Evolutionary conservation across 768 basidiomycete species (phyloP), one percentile per base, ranked within the genome.

Genomic region (Amylocystis lapponica): DNA sequence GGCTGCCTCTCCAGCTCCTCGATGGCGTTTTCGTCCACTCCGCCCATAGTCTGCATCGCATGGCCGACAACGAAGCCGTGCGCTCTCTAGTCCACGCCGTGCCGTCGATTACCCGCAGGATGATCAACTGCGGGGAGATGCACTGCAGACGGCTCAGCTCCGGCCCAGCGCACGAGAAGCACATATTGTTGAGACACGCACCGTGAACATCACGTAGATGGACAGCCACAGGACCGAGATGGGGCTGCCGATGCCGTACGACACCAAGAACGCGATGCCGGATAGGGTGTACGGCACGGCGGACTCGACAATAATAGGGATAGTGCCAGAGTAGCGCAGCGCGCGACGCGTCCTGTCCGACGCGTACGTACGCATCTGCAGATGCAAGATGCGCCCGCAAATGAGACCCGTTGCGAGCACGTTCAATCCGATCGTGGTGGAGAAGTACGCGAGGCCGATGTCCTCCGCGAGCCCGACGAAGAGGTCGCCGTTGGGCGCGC

Each of bases 181-280:
- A 30, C 29, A 30, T 30, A 35, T 9, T 19, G 7, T 4, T 16
- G 25, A 26, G 8, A 10, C 8, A 62, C 62, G 43, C 45, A 68
- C 66, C 13, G 62, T 59, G 40, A 69, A 56, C 49, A 67, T 66
- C 9, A 62, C 61, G 60, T 66, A 70, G 27, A 68, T 59, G 44
- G 66, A 64, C 31, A 65, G 64, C 41, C 66, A 64, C 2, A 60
- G 56, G 25, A 61, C 61, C 3, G 63, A 55, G 25, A 60, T 57
- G 26, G 54, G 53, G 38, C 59, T 61, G 21, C 54, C 56, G 17
- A 57, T 39, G 1, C 60, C 65, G 45, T 63, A 67, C 4, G 65
- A 58, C 41, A 67, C 55, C 37, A 66, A 54, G 48, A 61, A 67
- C 52, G 60, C 62, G 40, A 66, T 56, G 3, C 66, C 66, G 41